phyloP scores from a whole-genome alignment of 257 asterid genomes.

The Galeopsis tetrahit region DNA sequence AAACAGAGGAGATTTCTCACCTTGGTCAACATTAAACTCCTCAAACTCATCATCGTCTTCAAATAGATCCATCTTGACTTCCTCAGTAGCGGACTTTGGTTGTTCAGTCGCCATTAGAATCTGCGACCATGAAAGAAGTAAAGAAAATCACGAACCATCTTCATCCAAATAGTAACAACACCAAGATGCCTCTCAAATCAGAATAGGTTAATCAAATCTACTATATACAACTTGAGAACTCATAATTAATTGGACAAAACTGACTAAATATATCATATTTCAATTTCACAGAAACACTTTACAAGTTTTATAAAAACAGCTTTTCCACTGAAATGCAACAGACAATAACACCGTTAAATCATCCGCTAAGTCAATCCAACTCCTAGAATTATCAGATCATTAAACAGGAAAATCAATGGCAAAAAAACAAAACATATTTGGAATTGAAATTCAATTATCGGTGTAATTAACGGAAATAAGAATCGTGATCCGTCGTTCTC shows the following conservation, averaged over 20 bases:
- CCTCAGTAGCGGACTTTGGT: constrained; percentile 66
- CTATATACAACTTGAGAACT: no score
- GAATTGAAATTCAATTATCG: not conserved
- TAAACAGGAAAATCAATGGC: not conserved
- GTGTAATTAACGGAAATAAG: not conserved
- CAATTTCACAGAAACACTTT: not conserved
- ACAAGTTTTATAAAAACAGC: not conserved
- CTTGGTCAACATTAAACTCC: constrained; percentile 76
- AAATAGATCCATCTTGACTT: constrained; percentile 68
- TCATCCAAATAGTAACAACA: not conserved
- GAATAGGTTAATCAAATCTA: not conserved
- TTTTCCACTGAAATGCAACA: not conserved
- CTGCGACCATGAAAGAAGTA: constrained; percentile 6
- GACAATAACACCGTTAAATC: not conserved
- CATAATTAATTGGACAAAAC: not conserved
- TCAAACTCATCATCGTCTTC: constrained; percentile 91
- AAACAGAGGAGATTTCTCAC: constrained; percentile 34
- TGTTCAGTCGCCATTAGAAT: constrained; percentile 64
- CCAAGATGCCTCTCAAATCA: not conserved
- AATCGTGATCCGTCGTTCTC: no score
- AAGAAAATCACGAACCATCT: not conserved
- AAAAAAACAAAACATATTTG: no score
- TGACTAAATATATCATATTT: not conserved
- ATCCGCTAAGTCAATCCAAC: not conserved
- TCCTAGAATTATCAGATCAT: not conserved